Base-by-base conservation (phyloP, 1,284 basidiomycete species). In the Veloboletus limbatus region DNA sequence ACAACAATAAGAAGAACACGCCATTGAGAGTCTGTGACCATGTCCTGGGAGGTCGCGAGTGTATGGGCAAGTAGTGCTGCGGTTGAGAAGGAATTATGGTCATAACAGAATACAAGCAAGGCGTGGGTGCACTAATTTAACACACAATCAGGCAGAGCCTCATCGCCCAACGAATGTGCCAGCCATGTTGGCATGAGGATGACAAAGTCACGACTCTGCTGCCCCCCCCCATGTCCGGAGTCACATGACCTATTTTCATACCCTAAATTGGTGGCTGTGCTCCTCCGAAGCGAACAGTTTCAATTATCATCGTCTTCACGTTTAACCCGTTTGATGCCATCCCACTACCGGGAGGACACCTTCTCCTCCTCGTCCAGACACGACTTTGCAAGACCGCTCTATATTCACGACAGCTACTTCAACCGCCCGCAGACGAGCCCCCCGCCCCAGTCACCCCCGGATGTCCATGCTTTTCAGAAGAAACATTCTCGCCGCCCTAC, bases 1-100 rank as follows among this genome's bases (percentile, higher is more conserved):
- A 93, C 22, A 87, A 54, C 31, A 85, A 28, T 20, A 72, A 65
- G 60, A 84, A 88, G 17, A 78, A 54, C 11, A 81, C 44, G 35
- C 75, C 81, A 30, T 76, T 67, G 27, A 81, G 56, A 6, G 68
- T 69, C 58, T 79, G 77, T 28, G 60, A 52, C 76, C 83, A 85
- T 44, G 79, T 69, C 50, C 67, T 68, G 4, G 74, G 69, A 5
- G 82, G 82, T 18, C 90, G 78, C 40, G 70, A 59, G 32, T 69
- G 56, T 48, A 91, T 85, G 16, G 82, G 81, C 14, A 85, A 62
- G 9, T 72, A 69, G 64, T 84, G 70, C 28, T 73, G 62, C 14
- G 40, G 42, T 36, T 39, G 47, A 14, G 40, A 25, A 26, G 30
- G 17, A 31, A 42, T 27, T 25, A 52, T 9, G 32, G 63, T 48